phyloP scores from a whole-genome alignment of 2,329 filamentous ascomycete species.

The Chrysosporium keratinophilum region DNA sequence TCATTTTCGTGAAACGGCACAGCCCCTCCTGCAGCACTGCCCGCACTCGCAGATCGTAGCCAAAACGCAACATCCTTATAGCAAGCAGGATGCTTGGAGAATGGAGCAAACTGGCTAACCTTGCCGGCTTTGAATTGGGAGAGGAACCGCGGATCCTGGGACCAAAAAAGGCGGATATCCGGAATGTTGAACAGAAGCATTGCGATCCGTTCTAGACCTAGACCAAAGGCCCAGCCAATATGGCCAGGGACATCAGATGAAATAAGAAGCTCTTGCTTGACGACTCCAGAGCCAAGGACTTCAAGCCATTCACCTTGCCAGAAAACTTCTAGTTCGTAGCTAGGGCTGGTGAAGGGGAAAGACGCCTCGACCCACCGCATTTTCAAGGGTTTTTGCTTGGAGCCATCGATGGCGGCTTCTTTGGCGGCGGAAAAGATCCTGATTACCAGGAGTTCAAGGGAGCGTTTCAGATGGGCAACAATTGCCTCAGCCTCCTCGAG shows the following conservation, averaged over 20 bases:
- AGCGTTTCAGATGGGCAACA: constrained; percentile 74
- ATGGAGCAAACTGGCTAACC: constrained; percentile 63
- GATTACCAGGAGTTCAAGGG: constrained; percentile 78
- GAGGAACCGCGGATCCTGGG: constrained; percentile 71
- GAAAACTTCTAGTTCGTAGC: constrained; percentile 92
- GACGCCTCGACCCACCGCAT: constrained; percentile 95
- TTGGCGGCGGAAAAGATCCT: constrained; percentile 76
- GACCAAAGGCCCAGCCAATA: constrained; percentile 89
- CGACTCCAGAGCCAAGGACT: constrained; percentile 83
- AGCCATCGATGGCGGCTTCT: constrained; percentile 38
- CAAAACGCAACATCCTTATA: constrained; percentile 93
- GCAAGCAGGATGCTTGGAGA: constrained; percentile 83
- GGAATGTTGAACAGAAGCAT: constrained; percentile 96
- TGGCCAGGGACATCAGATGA: constrained; percentile 64
- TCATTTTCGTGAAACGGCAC: constrained; percentile 79
- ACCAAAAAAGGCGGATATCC: constrained; percentile 96
- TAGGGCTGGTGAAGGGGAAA: constrained; percentile 93
- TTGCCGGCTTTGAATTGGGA: constrained; percentile 57
- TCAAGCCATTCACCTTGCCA: constrained; percentile 95
- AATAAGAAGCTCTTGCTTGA: constrained; percentile 69
- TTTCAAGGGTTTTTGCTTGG: constrained; percentile 60
- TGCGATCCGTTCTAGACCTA: constrained; percentile 87
- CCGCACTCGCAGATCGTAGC: constrained; percentile 45
- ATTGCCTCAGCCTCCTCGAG: constrained; percentile 71
- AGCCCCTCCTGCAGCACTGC: constrained; percentile 30